These are phyloP conservation scores for Sporisorium reilianum DNA, from an alignment of 1,284 basidiomycete species.

Conservation along the genomic window DNA sequence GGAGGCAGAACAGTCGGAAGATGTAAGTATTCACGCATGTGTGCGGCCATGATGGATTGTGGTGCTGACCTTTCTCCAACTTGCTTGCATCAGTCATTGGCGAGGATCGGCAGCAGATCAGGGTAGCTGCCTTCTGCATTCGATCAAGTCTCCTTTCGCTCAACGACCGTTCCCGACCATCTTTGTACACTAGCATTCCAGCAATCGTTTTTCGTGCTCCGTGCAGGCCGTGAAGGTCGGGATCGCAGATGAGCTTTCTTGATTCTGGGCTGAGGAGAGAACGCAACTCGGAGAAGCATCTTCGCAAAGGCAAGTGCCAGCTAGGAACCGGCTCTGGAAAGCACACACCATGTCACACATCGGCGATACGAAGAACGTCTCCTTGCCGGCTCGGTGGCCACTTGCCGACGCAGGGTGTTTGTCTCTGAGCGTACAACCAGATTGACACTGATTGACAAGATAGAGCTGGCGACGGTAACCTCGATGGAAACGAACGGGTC, in stretches of 20 bases:
- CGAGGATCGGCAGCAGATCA: constrained; percentile 62
- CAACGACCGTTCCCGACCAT: neutral
- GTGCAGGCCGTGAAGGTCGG: neutral
- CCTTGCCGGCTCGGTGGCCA: no score
- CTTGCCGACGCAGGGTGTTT: no score
- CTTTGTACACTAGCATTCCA: constrained; percentile 20
- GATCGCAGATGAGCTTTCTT: neutral
- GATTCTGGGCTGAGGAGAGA: neutral
- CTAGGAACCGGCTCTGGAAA: no score
- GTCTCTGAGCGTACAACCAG: no score
- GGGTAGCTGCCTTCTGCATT: constrained; percentile 11
- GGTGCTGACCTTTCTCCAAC: constrained; percentile 6
- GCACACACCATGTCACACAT: no score
- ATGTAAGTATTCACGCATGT: constrained; percentile 50
- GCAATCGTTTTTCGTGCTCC: neutral
- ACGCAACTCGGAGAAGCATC: no score
- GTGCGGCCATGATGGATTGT: neutral
- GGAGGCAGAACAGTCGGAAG: constrained; percentile 69
- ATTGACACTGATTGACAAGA: no score
- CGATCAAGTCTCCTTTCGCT: no score
- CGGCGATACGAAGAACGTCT: no score
- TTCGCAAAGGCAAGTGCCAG: no score
- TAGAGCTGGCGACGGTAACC: neutral
- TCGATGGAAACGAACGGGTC: no score
- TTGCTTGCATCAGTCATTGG: constrained; percentile 46